phyloP scores from a whole-genome alignment of 495 filamentous ascomycete genomes.

The Talaromyces adpressus region DNA sequence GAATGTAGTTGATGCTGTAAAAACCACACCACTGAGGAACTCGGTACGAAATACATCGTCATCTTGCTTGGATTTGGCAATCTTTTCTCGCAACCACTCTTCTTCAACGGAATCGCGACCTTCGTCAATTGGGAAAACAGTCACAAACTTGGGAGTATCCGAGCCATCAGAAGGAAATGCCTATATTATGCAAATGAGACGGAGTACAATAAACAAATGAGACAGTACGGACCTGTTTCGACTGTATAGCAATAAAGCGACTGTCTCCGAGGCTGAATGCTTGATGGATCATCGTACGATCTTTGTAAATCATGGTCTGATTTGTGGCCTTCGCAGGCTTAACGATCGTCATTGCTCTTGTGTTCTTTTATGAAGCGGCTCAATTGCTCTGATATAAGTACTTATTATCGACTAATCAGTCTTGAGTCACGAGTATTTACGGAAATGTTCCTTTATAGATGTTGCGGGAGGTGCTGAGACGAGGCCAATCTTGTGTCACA shows the following conservation, averaged over 20 bases:
- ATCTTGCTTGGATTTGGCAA: not conserved
- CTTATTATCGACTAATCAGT: not conserved
- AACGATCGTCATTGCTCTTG: not conserved
- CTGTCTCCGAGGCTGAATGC: not conserved
- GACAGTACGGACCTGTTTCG: not conserved
- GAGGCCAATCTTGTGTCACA: not conserved
- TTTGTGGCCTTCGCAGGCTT: not conserved
- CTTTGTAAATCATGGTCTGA: not conserved
- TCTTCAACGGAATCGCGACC: not conserved
- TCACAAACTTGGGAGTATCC: not conserved
- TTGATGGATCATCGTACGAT: not conserved
- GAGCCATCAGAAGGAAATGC: not conserved
- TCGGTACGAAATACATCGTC: not conserved
- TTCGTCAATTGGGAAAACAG: not conserved
- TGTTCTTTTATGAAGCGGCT: not conserved
- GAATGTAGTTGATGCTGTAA: not conserved
- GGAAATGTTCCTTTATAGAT: not conserved
- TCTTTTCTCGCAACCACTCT: not conserved
- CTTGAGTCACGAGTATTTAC: not conserved
- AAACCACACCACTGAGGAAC: not conserved
- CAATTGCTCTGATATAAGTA: not conserved
- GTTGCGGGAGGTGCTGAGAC: not conserved
- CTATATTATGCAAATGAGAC: not conserved
- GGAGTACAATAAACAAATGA: not conserved
- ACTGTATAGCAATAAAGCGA: not conserved